phyloP scores from a whole-genome alignment of 352 stramenopile genomes.

The Pythium volutum region DNA sequence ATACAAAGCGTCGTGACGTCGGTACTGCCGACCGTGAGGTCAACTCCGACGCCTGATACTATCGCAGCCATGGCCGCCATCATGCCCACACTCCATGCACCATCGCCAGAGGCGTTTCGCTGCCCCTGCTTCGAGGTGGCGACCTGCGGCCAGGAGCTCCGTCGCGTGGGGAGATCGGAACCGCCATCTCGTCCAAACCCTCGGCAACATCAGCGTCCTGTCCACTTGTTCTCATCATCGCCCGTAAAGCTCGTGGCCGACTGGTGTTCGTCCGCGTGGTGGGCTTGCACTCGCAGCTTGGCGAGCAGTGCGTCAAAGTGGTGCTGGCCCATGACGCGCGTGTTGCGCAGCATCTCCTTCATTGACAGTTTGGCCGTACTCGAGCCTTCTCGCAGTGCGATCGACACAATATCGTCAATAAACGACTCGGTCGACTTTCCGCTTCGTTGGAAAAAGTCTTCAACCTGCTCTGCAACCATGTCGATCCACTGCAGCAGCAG shows the following conservation, averaged over 20 bases:
- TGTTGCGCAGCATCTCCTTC: constrained; percentile 15
- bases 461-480: constrained; percentile 8
- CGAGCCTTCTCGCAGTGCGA: background rate
- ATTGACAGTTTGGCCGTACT: background rate
- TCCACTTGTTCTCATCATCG: background rate
- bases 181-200: background rate
- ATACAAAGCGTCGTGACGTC: background rate
- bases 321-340: constrained; percentile 6
- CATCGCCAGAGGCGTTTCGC: background rate
- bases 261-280: background rate
- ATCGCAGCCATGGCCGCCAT: constrained; percentile 3
- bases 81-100: background rate
- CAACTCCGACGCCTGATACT: constrained; percentile 1
- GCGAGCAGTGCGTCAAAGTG: constrained; percentile 9
- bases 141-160: constrained; percentile 14
- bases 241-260: too few relatives aligned
- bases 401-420: constrained; percentile 18
- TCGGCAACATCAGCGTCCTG: constrained; percentile 11
- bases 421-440: constrained; percentile 15
- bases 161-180: background rate
- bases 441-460: constrained; percentile 9
- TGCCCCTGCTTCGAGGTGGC: background rate
- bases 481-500: constrained; percentile 17
- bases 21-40: background rate
- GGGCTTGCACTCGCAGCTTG: background rate